phyloP scores from a whole-genome alignment of 2,329 filamentous ascomycete genomes.

The Ascomycota sp. region DNA sequence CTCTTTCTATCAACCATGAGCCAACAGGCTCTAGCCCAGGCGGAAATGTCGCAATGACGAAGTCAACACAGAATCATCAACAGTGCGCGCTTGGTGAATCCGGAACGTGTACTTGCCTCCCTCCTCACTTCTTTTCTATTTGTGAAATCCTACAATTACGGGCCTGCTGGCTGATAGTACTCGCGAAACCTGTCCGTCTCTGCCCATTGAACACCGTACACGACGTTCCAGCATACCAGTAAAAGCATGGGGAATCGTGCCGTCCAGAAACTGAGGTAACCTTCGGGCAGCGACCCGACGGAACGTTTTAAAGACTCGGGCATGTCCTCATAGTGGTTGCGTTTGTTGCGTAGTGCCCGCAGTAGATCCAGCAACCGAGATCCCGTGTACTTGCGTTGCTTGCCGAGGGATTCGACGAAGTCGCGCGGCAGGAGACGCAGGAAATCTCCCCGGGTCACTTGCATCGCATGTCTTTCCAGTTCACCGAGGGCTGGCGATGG shows the following conservation, averaged over 20 bases:
- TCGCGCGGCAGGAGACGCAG: slow-evolving; percentile 50
- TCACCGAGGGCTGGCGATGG: slow-evolving; percentile 43
- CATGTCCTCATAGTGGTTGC: slow-evolving; percentile 96
- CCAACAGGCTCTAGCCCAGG: too few relatives aligned
- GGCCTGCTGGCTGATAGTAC: slow-evolving; percentile 36
- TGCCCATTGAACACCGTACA: slow-evolving; percentile 43
- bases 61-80: too few relatives aligned
- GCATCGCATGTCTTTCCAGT: slow-evolving; percentile 29
- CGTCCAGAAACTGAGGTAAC: slow-evolving; percentile 70
- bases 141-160: slow-evolving; percentile 5
- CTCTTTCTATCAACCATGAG: not conserved
- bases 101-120: not conserved
- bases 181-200: slow-evolving; percentile 43
- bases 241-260: slow-evolving; percentile 55
- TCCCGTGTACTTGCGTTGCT: slow-evolving; percentile 87
- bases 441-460: slow-evolving; percentile 50
- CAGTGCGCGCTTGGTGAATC: not conserved
- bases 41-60: not conserved
- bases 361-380: slow-evolving; percentile 64
- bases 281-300: slow-evolving; percentile 55
- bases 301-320: slow-evolving; percentile 45
- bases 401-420: slow-evolving; percentile 76
- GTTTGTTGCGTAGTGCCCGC: slow-evolving; percentile 80
- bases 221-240: slow-evolving; percentile 55
- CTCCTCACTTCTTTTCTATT: not conserved